Percentiles rank a stretch among this genome's conserved stretches.
Conservation (phyloP, 2,329 filamentous ascomycete species). For the Talaromyces verruculosus region DNA sequence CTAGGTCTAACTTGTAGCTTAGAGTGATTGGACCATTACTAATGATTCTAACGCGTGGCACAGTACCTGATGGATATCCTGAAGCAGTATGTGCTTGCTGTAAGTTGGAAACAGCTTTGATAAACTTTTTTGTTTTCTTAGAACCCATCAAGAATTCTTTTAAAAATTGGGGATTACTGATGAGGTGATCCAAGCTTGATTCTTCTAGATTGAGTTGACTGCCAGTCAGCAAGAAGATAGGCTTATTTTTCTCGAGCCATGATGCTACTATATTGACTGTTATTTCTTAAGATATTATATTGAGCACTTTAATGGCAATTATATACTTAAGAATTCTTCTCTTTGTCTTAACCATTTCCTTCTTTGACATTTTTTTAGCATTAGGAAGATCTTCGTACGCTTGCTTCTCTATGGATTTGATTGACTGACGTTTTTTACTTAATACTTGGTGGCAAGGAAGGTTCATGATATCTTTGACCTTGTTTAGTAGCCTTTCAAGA, state of each 20-base stretch:
- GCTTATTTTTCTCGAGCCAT: neutral
- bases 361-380: neutral
- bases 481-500: neutral
- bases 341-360: neutral
- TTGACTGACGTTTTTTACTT: neutral
- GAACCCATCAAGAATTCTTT: neutral
- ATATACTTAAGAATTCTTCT: neutral
- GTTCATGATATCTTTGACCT: neutral
- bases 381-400: neutral
- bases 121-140: neutral
- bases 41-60: neutral
- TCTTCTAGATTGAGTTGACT: neutral
- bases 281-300: neutral
- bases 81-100: neutral
- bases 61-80: neutral
- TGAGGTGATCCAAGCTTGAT: neutral
- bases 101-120: neutral
- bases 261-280: neutral
- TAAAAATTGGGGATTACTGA: neutral
- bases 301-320: neutral
- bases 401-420: neutral
- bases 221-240: neutral
- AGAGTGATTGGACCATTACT: neutral
- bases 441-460: neutral
- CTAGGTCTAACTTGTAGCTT: constrained; percentile 1